Evolutionary conservation across 2,329 filamentous ascomycete genomes (phyloP), one percentile per base, ranked within the genome.

Genomic region (Periconia sp.): DNA sequence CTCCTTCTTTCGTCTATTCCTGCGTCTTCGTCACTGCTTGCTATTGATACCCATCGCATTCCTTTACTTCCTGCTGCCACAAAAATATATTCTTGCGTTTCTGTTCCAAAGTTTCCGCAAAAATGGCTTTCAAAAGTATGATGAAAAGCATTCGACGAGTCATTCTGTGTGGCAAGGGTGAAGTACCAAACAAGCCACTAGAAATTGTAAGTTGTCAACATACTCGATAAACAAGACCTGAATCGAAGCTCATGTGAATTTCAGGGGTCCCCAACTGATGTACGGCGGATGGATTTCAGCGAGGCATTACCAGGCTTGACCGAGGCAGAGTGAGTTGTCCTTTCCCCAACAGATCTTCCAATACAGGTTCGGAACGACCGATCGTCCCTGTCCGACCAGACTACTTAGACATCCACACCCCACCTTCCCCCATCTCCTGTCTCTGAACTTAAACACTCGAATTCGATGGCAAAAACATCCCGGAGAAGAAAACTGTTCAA

Each of bases 181-280:
- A 57, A 15, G 51, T 62, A 20, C 50, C 45, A n/a, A 69, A 60
- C 48, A 54, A 45, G 8, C 57, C 63, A 18, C 27, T 71, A 27
- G 59, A 70, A 2, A 65, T 67, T 37, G 60, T 64, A 55, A 48
- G 56, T 57, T 6, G 15, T 7, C 6, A 17, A 47, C 23, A 18
- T 19, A n/a, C 14, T 17, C 17, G 17, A 41, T 31, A 6, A 11
- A 11, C 15, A 37, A 37, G 10, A 37, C 3, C 3, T 5, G 11
- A 6, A 37, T 37, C 15, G 6, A 13, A 14, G 15, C 33, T 37
- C 6, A 37, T 37, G 23, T n/a, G 15, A 6, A 27, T 1, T 15
- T 11, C 31, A 73, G 70, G 62, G 69, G 11, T 59, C 52, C 5
- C 68, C 66, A 20, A 71, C 69, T 17, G 55, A 73, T 50, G 62